phyloP scores from a whole-genome alignment of 164 flowering plant species.

The Taxillus chinensis region DNA sequence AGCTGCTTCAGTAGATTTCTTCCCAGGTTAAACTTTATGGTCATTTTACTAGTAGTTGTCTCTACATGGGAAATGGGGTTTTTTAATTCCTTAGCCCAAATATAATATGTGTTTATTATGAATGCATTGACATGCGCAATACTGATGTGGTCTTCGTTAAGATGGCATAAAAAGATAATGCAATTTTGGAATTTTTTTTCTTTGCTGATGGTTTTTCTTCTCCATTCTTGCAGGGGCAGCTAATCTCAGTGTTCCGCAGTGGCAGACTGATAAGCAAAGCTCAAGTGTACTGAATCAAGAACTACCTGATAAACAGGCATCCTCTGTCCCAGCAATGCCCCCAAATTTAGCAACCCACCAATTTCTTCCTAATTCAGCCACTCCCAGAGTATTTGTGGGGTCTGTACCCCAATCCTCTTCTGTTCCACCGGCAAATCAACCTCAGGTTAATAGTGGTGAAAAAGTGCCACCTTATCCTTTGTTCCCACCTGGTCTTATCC shows the following conservation, averaged over 20 bases:
- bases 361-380: conserved; percentile 36
- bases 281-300: conserved; percentile 34
- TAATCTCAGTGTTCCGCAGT: conserved; percentile 29
- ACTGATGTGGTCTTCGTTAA: too few relatives aligned
- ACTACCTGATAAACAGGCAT: conserved; percentile 39
- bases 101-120: too few relatives aligned
- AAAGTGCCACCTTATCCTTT: conserved; percentile 84
- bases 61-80: too few relatives aligned
- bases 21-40: conserved; percentile 2
- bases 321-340: conserved; percentile 19
- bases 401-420: conserved; percentile 37
- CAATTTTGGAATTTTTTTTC: too few relatives aligned
- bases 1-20: conserved; percentile 27
- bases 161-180: too few relatives aligned
- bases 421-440: conserved; percentile 36
- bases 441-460: conserved; percentile 33
- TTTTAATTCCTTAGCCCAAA: too few relatives aligned
- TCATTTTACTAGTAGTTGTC: too few relatives aligned
- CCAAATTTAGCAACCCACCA: conserved; percentile 32
- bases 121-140: too few relatives aligned
- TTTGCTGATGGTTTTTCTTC: neutral
- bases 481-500: conserved; percentile 96
- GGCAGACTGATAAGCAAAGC: conserved; percentile 59
- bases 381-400: conserved; percentile 38
- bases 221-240: conserved; percentile 26